These are phyloP conservation scores for Lophium mytilinum DNA, from an alignment of 495 filamentous ascomycete species.

Conservation along the genomic window DNA sequence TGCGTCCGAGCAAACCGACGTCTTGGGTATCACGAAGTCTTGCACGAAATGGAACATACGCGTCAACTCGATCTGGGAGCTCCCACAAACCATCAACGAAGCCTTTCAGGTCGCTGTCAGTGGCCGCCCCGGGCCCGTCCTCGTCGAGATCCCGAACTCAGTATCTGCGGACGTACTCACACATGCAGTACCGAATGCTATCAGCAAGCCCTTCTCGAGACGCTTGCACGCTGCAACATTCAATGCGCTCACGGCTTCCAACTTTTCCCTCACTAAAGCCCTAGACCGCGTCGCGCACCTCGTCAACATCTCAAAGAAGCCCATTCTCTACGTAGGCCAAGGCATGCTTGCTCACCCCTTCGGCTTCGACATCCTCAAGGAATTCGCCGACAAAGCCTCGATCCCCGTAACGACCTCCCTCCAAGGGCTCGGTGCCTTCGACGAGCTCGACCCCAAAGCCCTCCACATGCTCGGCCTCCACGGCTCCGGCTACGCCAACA, in stretches of 20 bases:
- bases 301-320: conserved; percentile 67
- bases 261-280: conserved; percentile 50
- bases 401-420: conserved; percentile 74
- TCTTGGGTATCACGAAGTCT: conserved; percentile 65
- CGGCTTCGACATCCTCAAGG: conserved; percentile 57
- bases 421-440: conserved; percentile 69
- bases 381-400: conserved; percentile 62
- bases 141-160: conserved; percentile 74
- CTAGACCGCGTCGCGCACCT: conserved; percentile 57
- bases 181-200: conserved; percentile 57
- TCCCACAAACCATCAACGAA: conserved; percentile 69
- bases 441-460: conserved; percentile 67
- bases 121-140: conserved; percentile 65
- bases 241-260: conserved; percentile 49
- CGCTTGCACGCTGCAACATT: conserved; percentile 63
- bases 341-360: conserved; percentile 56
- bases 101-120: conserved; percentile 78
- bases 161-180: conserved; percentile 59
- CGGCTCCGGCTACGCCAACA: conserved; percentile 70
- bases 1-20: conserved; percentile 73
- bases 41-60: conserved; percentile 85
- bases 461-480: conserved; percentile 83
- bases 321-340: conserved; percentile 68
- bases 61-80: conserved; percentile 69
- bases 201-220: conserved; percentile 44